Base-by-base conservation (phyloP, 495 filamentous ascomycete species). In the Massariosphaeria phaeospora region DNA sequence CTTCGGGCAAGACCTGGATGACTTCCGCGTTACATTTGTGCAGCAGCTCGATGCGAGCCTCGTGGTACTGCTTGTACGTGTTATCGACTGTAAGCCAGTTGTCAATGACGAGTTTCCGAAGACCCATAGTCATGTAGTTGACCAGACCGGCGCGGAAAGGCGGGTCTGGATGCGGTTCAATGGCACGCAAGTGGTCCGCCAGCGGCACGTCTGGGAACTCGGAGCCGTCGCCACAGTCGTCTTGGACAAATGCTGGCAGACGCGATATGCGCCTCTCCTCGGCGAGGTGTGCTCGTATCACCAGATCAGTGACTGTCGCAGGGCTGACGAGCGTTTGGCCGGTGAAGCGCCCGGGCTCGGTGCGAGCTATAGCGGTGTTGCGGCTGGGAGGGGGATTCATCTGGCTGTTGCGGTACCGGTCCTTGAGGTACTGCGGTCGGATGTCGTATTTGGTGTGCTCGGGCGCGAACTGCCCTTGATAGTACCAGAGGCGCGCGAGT, bases 61-160 rank as follows among this genome's bases (percentile, higher is more conserved):
- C 52, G 60, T 79, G 76, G 52, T 77, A 76, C 24, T 70, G 69
- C 58, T 70, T 67, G 46, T 80, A 80, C 70, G 44, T 55, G 36
- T 75, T 70, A 61, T 81, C 78, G 29, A 81, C 55, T 1, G 73
- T 77, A 26, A 82, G 69, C 79, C 78, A 82, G 38, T 79, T 78
- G 35, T 67, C 62, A 15, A 61, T 52, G 35, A 79, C 76, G 25
- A 81, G 63, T 53, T 72, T 75, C 50, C 72, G 72, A 17, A 82
- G 69, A 31, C 79, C 78, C 78, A 80, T 79, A 59, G 75, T 75
- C 47, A 79, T 70, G 24, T 63, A 62, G 6, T 31, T 26, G 7
- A 6, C 1, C 7, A 36, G 44, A 2, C 23, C 24, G 3, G 38
- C 27, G 18, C 48, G 34, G 31, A 60, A 48, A 15, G 15, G 8